Evolutionary conservation across 2,329 filamentous ascomycete genomes (phyloP), one percentile per base, ranked within the genome.

Genomic region (Sclerotinia minor): DNA sequence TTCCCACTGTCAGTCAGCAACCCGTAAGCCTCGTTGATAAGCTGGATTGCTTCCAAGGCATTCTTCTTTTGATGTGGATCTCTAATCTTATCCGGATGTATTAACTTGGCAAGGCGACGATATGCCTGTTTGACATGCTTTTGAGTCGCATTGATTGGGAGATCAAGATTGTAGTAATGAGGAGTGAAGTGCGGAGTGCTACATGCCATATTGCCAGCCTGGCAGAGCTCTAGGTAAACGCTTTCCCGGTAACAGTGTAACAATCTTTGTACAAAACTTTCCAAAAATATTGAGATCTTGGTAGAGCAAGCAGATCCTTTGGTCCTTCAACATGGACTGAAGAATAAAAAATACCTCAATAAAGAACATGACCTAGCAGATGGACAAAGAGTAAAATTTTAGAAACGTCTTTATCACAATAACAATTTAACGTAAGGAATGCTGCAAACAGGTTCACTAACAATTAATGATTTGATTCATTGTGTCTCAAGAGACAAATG

Each of bases 151-250:
- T 54, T 21, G 9, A 26, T 21, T 6, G 57, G 65, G 38, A 67
- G 13, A 19, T 53, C 38, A 32, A 67, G 65, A 32, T 67, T 67
- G 47, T 61, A 67, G 38, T 67, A 61, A 41, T 67, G 64, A n/a
- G 55, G 45, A 9, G 15, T 61, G 15, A 41, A 41, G 6, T 26
- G 24, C 9, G 58, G 58, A 49, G 29, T 61, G 15, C 2, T 15
- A n/a, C 47, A 63, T 41, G 1, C 5, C 59, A 38, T 38, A 21
- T 50, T 38, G 21, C 32, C 13, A 2, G 32, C 15, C 21, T 19
- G 24, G 45, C 29, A 24, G 2, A 50, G 29, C 32, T n/a, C 38
- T 19, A 24, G 6, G 26, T 3, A n/a, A 15, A 24, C 50, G 15
- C 6, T 24, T 5, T 26, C 9, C n/a, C 38, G 32, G n/a, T 26